phyloP scores from a whole-genome alignment of 2,329 filamentous ascomycete genomes.

The Nigrospora osmanthi region DNA sequence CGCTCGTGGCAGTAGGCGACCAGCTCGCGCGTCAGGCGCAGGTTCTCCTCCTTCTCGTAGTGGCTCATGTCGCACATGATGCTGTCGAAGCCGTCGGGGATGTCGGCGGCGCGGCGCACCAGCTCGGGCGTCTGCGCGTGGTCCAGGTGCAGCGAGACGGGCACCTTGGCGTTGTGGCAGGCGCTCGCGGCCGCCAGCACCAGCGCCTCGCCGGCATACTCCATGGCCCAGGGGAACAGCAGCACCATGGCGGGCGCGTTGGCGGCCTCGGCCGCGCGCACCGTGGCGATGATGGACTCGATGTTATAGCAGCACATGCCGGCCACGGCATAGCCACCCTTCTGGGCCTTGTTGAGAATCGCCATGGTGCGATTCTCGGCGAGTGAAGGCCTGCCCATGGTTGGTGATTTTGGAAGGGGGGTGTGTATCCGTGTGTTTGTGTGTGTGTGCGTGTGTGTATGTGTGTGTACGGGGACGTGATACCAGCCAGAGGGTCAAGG shows the following conservation, averaged over 20 bases:
- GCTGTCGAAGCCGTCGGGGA: slow-evolving; percentile 54
- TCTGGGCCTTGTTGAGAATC: slow-evolving; percentile 48
- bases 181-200: slow-evolving; percentile 48
- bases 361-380: slow-evolving; percentile 41
- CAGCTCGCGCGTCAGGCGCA: slow-evolving; percentile 54
- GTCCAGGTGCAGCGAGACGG: slow-evolving; percentile 57
- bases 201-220: slow-evolving; percentile 52
- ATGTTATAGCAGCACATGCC: slow-evolving; percentile 61
- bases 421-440: too few relatives aligned
- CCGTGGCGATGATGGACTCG: slow-evolving; percentile 61
- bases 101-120: slow-evolving; percentile 51
- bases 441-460: too few relatives aligned
- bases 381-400: slow-evolving; percentile 28
- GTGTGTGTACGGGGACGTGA: too few relatives aligned
- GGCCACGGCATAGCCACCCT: slow-evolving; percentile 49
- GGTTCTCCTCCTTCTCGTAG: slow-evolving; percentile 63
- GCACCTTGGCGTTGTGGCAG: slow-evolving; percentile 47
- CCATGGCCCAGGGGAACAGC: slow-evolving; percentile 67
- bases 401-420: neutral
- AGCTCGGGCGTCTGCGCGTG: slow-evolving; percentile 58
- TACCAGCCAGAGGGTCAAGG: too few relatives aligned
- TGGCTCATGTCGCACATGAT: slow-evolving; percentile 76
- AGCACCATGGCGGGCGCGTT: slow-evolving; percentile 62
- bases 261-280: slow-evolving; percentile 61
- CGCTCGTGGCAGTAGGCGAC: slow-evolving; percentile 55